Evolutionary conservation across 176 grass and related monocot species (phyloP).

Genomic region (Paspalum vaginatum): DNA sequence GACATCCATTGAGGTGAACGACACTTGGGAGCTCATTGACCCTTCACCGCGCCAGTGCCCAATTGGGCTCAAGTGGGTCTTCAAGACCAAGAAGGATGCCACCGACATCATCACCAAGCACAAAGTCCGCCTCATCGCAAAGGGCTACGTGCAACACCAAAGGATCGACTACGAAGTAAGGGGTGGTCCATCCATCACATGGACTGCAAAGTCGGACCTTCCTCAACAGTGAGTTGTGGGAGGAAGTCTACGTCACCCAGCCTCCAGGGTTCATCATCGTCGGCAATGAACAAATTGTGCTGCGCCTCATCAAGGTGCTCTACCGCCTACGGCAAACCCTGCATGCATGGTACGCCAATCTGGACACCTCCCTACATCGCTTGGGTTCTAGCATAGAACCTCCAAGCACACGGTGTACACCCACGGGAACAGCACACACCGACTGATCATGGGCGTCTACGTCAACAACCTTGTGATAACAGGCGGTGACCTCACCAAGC

Average conservation of each 20-base stretch:
- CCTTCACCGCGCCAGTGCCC: too few species aligned
- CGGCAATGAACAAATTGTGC: not conserved
- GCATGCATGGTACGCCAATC: not conserved
- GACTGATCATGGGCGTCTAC: not conserved
- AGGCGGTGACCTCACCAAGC: fast-evolving
- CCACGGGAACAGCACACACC: not conserved
- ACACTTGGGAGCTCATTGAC: too few species aligned
- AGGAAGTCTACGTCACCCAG: not conserved
- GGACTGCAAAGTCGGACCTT: not conserved
- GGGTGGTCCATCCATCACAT: not conserved
- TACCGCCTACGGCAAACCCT: not conserved
- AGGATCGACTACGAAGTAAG: not conserved
- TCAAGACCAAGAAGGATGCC: too few species aligned
- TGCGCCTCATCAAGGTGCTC: not conserved
- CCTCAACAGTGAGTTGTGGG: not conserved
- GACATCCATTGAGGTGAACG: too few species aligned
- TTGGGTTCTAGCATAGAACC: not conserved
- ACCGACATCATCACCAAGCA: too few species aligned
- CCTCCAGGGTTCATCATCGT: not conserved
- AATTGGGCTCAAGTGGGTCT: too few species aligned
- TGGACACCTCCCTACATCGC: not conserved
- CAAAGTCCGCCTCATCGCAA: too few species aligned
- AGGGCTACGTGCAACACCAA: not conserved
- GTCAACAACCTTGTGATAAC: not conserved
- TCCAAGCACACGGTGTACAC: not conserved